Conservation (phyloP, 2,329 filamentous ascomycete genomes). For the Aspergillus fumigatiaffinis region DNA sequence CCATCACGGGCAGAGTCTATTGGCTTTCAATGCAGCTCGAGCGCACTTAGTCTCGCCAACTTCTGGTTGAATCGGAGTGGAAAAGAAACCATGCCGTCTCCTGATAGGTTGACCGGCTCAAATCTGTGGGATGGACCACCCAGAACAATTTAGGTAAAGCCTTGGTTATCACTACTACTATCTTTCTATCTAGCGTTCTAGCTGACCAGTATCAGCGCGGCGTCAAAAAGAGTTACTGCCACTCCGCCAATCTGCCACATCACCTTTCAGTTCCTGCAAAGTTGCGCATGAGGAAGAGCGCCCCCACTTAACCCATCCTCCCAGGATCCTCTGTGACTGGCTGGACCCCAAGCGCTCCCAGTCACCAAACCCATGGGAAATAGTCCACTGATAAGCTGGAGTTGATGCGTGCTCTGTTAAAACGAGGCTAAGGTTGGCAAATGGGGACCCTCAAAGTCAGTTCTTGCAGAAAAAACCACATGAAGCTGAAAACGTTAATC, state of each 20-base stretch:
- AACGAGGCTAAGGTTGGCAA: neutral
- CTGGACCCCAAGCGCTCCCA: neutral
- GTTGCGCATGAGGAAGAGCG: neutral
- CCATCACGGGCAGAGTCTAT: conserved; percentile 13
- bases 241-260: neutral
- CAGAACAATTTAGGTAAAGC: neutral
- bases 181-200: neutral
- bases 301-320: neutral
- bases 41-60: conserved; percentile 10
- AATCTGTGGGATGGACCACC: neutral
- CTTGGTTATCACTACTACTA: neutral
- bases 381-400: neutral
- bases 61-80: conserved; percentile 10
- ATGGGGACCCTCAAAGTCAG: neutral
- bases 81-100: neutral
- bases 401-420: neutral
- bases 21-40: conserved; percentile 10
- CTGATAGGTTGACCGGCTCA: neutral
- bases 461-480: neutral
- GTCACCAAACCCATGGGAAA: neutral
- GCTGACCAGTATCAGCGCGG: neutral
- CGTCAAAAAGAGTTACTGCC: neutral
- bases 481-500: neutral
- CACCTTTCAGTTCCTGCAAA: neutral
- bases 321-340: neutral